Evolutionary conservation across 129 eudicot genomes (phyloP).

Genomic region (Deinandra increscens): DNA sequence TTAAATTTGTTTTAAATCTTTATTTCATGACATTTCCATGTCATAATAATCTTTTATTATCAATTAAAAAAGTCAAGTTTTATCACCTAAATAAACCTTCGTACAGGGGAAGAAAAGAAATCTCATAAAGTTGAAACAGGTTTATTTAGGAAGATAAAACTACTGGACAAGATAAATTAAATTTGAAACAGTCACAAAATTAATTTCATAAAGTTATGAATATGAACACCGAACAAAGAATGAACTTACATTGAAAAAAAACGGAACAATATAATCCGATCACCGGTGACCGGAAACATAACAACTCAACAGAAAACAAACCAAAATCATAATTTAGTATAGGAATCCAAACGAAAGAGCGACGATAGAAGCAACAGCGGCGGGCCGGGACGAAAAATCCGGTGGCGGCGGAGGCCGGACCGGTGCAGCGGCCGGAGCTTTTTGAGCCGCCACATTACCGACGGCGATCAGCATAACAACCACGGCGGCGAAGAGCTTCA

Average conservation of each 20-base stretch:
- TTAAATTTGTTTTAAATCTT: too few species aligned
- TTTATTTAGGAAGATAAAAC: too few species aligned
- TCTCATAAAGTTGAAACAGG: too few species aligned
- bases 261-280: background rate
- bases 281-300: slow-evolving; percentile 16
- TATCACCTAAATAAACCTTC: too few species aligned
- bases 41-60: too few species aligned
- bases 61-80: too few species aligned
- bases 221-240: slow-evolving; percentile 3
- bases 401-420: slow-evolving; percentile 41
- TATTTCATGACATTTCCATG: too few species aligned
- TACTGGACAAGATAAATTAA: too few species aligned
- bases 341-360: slow-evolving; percentile 40
- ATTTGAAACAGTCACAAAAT: too few species aligned
- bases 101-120: too few species aligned
- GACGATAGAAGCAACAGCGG: slow-evolving; percentile 28
- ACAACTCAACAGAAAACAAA: slow-evolving; percentile 1
- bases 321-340: slow-evolving; percentile 16
- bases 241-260: too few species aligned
- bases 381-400: slow-evolving; percentile 34
- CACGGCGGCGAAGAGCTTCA: slow-evolving; percentile 32
- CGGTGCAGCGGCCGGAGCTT: slow-evolving; percentile 46
- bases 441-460: slow-evolving; percentile 37
- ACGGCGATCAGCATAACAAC: slow-evolving; percentile 35
- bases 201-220: background rate